Conservation (phyloP, 306 rosid genomes). For the Vicia villosa region DNA sequence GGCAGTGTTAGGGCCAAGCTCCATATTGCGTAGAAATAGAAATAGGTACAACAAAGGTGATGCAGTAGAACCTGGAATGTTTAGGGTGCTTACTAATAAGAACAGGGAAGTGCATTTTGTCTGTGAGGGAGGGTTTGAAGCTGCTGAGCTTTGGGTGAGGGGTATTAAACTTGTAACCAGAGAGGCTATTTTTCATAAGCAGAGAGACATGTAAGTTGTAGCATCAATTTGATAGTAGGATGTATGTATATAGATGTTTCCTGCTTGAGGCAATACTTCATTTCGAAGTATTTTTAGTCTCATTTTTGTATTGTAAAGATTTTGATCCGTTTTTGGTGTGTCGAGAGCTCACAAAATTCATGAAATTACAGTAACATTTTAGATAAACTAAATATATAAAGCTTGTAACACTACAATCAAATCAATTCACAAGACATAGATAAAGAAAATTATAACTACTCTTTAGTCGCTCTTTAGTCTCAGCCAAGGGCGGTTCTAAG, state of each 20-base stretch:
- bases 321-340: too few relatives aligned
- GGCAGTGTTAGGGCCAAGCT: slow-evolving; percentile 70
- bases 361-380: too few relatives aligned
- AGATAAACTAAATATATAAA: too few relatives aligned
- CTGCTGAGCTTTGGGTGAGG: slow-evolving; percentile 87
- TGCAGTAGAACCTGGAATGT: slow-evolving; percentile 67
- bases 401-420: too few relatives aligned
- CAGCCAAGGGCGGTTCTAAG: too few relatives aligned
- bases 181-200: slow-evolving; percentile 49
- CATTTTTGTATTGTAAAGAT: too few relatives aligned
- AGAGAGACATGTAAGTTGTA: slow-evolving; percentile 27
- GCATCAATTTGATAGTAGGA: slow-evolving; percentile 32
- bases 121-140: slow-evolving; percentile 72
- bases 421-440: too few relatives aligned
- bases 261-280: slow-evolving; percentile 56
- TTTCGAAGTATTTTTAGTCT: slow-evolving; percentile 46
- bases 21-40: slow-evolving; percentile 48
- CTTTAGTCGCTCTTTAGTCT: too few relatives aligned
- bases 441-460: too few relatives aligned
- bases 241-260: slow-evolving; percentile 50
- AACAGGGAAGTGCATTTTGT: slow-evolving; percentile 85
- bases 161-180: slow-evolving; percentile 74
- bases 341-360: too few relatives aligned
- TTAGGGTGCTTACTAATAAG: slow-evolving; percentile 71
- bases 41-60: slow-evolving; percentile 63